A percentile compares a stretch with the other conserved stretches of the same genome.
phyloP scores from a whole-genome alignment of 805 yeast genomes.

The Sugiyamaella lignohabitans region DNA sequence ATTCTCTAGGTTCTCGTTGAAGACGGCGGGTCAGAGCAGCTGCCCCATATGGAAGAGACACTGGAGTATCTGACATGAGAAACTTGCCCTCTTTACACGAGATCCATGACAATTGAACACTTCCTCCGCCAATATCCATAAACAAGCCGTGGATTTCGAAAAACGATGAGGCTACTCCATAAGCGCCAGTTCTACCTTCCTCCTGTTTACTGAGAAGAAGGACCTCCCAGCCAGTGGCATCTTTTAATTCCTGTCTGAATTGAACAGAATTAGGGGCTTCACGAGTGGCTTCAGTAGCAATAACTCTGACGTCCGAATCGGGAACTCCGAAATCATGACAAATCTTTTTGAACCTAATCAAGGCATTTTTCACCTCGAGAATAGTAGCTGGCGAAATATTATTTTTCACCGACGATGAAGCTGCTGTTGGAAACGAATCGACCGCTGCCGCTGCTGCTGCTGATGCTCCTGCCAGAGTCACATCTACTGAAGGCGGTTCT shows the following conservation, averaged over 20 bases:
- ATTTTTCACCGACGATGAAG: background rate
- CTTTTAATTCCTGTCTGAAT: constrained; percentile 48
- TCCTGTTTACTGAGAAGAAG: constrained; percentile 52
- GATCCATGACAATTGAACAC: constrained; percentile 66
- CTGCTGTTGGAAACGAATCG: background rate
- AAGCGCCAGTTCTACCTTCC: constrained; percentile 62
- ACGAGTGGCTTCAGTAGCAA: constrained; percentile 71
- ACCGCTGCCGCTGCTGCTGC: background rate
- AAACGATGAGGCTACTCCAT: constrained; percentile 70
- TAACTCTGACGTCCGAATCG: constrained; percentile 48
- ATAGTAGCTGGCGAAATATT: constrained; percentile 41
- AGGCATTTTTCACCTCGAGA: constrained; percentile 52
- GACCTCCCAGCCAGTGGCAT: constrained; percentile 63
- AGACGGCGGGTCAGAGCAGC: constrained; percentile 57
- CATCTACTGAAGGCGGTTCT: background rate
- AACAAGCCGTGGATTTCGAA: constrained; percentile 60
- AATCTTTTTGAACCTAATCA: constrained; percentile 60
- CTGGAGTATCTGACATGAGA: constrained; percentile 49
- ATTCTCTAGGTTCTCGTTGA: constrained; percentile 43
- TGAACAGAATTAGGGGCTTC: constrained; percentile 59
- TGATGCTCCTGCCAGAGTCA: background rate
- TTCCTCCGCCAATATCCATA: constrained; percentile 70
- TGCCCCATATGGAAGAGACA: constrained; percentile 68
- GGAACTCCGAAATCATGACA: constrained; percentile 73
- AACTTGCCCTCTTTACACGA: constrained; percentile 50